Percentiles rank a stretch among this genome's conserved stretches.
These are phyloP conservation scores for Rhizopogon roseolus DNA, from an alignment of 768 basidiomycete genomes.

Conservation along the genomic window DNA sequence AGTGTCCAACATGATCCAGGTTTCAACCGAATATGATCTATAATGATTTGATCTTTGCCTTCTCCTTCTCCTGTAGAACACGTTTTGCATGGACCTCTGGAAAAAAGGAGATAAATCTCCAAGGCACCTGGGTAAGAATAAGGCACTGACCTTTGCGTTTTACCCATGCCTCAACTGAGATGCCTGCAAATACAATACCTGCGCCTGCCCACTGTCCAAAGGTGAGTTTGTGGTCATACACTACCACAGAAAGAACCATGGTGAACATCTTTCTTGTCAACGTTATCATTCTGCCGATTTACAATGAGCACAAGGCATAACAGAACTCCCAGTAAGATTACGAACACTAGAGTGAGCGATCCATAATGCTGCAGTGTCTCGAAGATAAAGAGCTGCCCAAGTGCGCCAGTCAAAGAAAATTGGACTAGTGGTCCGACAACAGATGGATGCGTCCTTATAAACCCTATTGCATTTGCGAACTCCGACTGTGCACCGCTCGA, in stretches of 20 bases:
- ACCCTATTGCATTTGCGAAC: slow-evolving; percentile 62
- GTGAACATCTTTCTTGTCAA: slow-evolving; percentile 96
- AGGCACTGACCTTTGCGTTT: slow-evolving; percentile 71
- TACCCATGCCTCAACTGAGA: slow-evolving; percentile 88
- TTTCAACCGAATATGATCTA: slow-evolving; percentile 31
- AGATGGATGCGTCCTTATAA: slow-evolving; percentile 74
- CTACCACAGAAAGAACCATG: slow-evolving; percentile 90
- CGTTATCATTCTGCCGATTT: slow-evolving; percentile 72
- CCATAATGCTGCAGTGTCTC: slow-evolving; percentile 93
- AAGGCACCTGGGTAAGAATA: neutral
- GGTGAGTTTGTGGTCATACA: slow-evolving; percentile 85
- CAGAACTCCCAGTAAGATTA: slow-evolving; percentile 9
- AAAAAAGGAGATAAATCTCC: slow-evolving; percentile 6
- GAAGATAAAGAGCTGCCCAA: slow-evolving; percentile 97
- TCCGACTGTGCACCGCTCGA: slow-evolving; percentile 55
- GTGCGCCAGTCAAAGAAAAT: slow-evolving; percentile 85
- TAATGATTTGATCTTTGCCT: slow-evolving; percentile 74
- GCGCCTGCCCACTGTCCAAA: slow-evolving; percentile 92
- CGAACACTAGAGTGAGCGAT: slow-evolving; percentile 82
- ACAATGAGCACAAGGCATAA: slow-evolving; percentile 6
- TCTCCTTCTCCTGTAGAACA: slow-evolving; percentile 79
- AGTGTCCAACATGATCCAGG: neutral
- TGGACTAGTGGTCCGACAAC: slow-evolving; percentile 70
- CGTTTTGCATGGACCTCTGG: slow-evolving; percentile 80
- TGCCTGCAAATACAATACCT: slow-evolving; percentile 89